Evolutionary conservation across 2,329 filamentous ascomycete genomes (phyloP).

Genomic region (Botryotinia calthae): DNA sequence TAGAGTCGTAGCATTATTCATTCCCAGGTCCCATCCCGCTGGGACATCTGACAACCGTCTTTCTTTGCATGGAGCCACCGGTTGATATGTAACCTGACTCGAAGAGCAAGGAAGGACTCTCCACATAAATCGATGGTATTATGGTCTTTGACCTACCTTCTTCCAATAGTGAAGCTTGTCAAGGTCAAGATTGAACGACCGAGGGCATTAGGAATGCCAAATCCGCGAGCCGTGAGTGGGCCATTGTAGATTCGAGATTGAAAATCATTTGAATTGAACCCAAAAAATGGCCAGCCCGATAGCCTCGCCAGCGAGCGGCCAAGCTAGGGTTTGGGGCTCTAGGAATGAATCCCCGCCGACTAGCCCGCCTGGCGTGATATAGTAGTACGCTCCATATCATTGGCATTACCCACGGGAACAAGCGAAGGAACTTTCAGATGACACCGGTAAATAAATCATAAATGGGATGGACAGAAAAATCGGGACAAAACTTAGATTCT

Average conservation of each 20-base stretch:
- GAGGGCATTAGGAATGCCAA: slow-evolving; percentile 16
- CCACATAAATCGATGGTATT: slow-evolving; percentile 18
- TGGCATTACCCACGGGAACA: slow-evolving; percentile 15
- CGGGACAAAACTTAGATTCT: slow-evolving; percentile 8
- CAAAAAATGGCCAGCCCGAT: not conserved
- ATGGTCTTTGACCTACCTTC: slow-evolving; percentile 12
- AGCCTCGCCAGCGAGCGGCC: slow-evolving; percentile 5
- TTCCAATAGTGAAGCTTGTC: slow-evolving; percentile 9
- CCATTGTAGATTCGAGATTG: slow-evolving; percentile 20
- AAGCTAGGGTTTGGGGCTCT: slow-evolving; percentile 16
- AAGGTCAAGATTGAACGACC: slow-evolving; percentile 7
- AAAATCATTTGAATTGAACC: slow-evolving; percentile 12
- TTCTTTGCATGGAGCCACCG: slow-evolving; percentile 9
- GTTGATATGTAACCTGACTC: slow-evolving; percentile 5
- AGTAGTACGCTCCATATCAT: not conserved
- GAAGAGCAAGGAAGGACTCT: slow-evolving; percentile 5
- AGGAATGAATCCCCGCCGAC: slow-evolving; percentile 12
- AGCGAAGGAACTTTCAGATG: slow-evolving; percentile 14
- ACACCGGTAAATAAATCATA: slow-evolving; percentile 7
- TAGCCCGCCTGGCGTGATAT: slow-evolving; percentile 16
- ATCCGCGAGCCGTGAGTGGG: slow-evolving; percentile 24
- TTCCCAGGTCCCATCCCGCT: slow-evolving; percentile 13
- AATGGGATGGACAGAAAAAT: slow-evolving; percentile 17
- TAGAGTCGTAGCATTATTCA: not conserved
- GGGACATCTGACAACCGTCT: slow-evolving; percentile 11